phyloP scores from a whole-genome alignment of 176 grass and related monocot genomes.

The Paspalum vaginatum region DNA sequence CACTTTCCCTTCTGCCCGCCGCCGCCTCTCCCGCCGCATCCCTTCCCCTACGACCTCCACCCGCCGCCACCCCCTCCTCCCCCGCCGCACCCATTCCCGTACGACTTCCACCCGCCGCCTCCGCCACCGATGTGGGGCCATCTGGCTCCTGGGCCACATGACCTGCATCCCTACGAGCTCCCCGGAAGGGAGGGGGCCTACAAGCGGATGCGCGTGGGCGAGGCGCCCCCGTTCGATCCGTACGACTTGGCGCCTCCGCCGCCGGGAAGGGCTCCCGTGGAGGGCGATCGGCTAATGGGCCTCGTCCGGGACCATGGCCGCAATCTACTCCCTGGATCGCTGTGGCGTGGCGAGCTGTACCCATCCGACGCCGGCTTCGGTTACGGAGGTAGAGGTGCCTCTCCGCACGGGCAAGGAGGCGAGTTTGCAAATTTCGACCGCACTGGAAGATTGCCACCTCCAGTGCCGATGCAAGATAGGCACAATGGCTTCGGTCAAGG shows the following conservation, averaged over 20 bases:
- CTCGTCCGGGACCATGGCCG: constrained; percentile 77
- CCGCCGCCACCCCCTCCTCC: constrained; percentile 43
- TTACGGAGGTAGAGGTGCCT: constrained; percentile 21
- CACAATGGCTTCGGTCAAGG: constrained; percentile 3
- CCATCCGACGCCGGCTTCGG: constrained; percentile 39
- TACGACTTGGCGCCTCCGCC: constrained; percentile 24
- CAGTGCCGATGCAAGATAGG: constrained; percentile 4
- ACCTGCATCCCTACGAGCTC: constrained; percentile 29
- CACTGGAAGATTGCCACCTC: constrained; percentile 37
- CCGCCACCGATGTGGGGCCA: constrained; percentile 44
- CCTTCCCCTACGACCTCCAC: constrained; percentile 58
- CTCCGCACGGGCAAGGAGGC: constrained; percentile 28
- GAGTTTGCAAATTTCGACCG: constrained; percentile 35
- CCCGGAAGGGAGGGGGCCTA: constrained; percentile 37
- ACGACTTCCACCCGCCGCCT: constrained; percentile 39
- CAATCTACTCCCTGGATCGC: not conserved
- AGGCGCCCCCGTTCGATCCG: constrained; percentile 37
- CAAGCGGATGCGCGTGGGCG: constrained; percentile 89
- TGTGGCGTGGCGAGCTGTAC: constrained; percentile 39
- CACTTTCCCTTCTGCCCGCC: constrained; percentile 90
- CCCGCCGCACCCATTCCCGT: constrained; percentile 27
- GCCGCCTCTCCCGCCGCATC: constrained; percentile 58
- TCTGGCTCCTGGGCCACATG: constrained; percentile 15
- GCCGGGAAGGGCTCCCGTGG: constrained; percentile 37
- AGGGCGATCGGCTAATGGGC: constrained; percentile 66